A percentile compares a stretch with the other conserved stretches of the same genome.
Evolutionary conservation across 306 rosid genomes (phyloP).

Genomic region (Rosa chinensis): DNA sequence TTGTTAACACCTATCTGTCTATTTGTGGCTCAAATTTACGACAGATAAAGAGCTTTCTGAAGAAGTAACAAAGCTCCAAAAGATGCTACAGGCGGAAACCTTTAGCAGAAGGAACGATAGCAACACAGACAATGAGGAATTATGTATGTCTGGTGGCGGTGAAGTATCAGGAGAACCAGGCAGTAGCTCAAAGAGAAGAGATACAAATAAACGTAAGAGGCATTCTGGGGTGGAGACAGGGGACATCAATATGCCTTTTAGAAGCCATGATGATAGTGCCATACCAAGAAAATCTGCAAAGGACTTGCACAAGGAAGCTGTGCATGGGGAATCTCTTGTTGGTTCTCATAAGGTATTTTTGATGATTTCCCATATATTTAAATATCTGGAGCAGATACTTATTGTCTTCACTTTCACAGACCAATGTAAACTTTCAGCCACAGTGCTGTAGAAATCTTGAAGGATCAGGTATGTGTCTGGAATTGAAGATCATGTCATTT

Average conservation of each 20-base stretch:
- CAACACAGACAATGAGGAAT: conserved; percentile 13
- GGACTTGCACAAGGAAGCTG: conserved; percentile 36
- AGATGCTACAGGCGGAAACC: conserved; percentile 42
- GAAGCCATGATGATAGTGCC: conserved; percentile 32
- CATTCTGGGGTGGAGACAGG: conserved; percentile 35
- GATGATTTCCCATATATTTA: background rate
- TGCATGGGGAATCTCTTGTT: conserved; percentile 28
- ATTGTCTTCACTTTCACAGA: conserved; percentile 29
- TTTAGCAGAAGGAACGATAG: conserved; percentile 31
- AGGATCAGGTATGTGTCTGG: conserved; percentile 61
- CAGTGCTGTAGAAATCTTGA: conserved; percentile 42
- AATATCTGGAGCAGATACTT: conserved; percentile 17
- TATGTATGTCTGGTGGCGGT: conserved; percentile 27
- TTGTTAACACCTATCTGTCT: conserved; percentile 23
- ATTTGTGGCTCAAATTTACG: conserved; percentile 31
- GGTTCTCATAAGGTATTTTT: conserved; percentile 31
- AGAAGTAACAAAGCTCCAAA: conserved; percentile 61
- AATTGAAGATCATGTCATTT: conserved; percentile 18
- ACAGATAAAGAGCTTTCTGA: conserved; percentile 64
- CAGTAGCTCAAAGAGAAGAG: conserved; percentile 35
- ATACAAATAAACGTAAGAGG: conserved; percentile 52
- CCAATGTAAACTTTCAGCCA: conserved; percentile 35
- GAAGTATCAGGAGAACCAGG: conserved; percentile 24
- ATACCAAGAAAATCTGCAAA: conserved; percentile 35
- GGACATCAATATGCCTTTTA: conserved; percentile 29